Evolutionary conservation across 2,329 filamentous ascomycete species (phyloP), one percentile per base, ranked within the genome.

Genomic region (Clonostachys byssicola): DNA sequence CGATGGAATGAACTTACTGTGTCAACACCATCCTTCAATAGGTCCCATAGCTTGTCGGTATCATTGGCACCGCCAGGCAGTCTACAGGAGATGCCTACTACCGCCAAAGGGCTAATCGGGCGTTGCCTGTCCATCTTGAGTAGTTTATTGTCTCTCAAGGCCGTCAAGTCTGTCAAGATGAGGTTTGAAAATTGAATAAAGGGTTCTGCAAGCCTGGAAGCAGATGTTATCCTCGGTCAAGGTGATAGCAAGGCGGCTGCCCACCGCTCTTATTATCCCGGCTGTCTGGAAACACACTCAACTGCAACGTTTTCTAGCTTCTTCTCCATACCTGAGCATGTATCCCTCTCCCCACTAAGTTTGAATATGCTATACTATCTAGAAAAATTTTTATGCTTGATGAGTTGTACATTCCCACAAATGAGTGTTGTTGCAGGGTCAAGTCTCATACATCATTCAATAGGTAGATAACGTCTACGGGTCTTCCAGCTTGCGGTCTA

Each of bases 11-110:
- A 23, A 23, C 23, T 23, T 23, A 23, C 23, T 23, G 23, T 8
- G 23, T 23, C 23, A 23, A 23, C 23, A 23, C 54, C 54, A 17
- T 59, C 45, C 9, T 46, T 43, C 7, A 63, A 49, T 20, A 66
- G 47, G 8, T 59, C 45, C 48, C 49, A 44, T 20, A 49, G 42
- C 36, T 36, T 36, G 7, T 42, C 42, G 9, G 47, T 20, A 12
- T 43, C 38, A 33, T 36, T 39, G 18, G 43, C 36, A n/a, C 58
- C 59, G 12, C 68, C 66, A 4, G 71, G 68, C 16, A 73, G 70
- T 6, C 65, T 61, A 41, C 68, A 68, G 4, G 63, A 63, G 49
- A 73, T 60, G n/a, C 71, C 70, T 33, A 73, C 55, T 5, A 74
- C 61, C 12, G 70, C 71, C 51, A 1, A 47, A 44, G 12, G 51